Conservation (phyloP, 2,329 filamentous ascomycete species). For the Paraphaeosphaeria minitans region DNA sequence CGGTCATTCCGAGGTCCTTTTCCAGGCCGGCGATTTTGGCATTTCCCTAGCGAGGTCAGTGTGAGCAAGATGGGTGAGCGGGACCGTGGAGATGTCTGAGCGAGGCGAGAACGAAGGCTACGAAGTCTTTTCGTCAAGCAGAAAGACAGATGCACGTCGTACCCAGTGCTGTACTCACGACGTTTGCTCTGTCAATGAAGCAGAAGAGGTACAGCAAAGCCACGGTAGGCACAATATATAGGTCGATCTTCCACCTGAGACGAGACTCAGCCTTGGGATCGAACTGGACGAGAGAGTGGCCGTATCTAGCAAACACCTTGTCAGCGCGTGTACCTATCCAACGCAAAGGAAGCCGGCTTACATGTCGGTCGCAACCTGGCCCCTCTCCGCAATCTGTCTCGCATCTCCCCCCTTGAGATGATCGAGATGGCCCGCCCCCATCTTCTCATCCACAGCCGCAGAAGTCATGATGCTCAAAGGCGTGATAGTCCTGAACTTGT, state of each 20-base stretch:
- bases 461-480: neutral
- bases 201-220: constrained; percentile 72
- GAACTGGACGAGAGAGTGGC: constrained; percentile 48
- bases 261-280: constrained; percentile 63
- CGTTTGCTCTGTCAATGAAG: constrained; percentile 76
- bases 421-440: constrained; percentile 32
- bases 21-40: constrained; percentile 69
- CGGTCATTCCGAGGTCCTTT: constrained; percentile 62
- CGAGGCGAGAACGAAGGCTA: no score
- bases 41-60: constrained; percentile 55
- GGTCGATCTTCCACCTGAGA: constrained; percentile 68
- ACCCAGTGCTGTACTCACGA: constrained; percentile 35
- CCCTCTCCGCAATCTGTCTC: constrained; percentile 33
- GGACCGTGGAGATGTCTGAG: no score
- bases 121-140: no score
- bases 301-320: constrained; percentile 29
- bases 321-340: constrained; percentile 10
- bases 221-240: constrained; percentile 69
- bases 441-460: constrained; percentile 22
- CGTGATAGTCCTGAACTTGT: no score
- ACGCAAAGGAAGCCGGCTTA: constrained; percentile 12
- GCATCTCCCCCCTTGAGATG: constrained; percentile 33
- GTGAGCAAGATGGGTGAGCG: no score
- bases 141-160: no score
- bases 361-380: constrained; percentile 41